Base-by-base conservation (phyloP, 2,329 filamentous ascomycete genomes). In the Aspergillus nomiae region DNA sequence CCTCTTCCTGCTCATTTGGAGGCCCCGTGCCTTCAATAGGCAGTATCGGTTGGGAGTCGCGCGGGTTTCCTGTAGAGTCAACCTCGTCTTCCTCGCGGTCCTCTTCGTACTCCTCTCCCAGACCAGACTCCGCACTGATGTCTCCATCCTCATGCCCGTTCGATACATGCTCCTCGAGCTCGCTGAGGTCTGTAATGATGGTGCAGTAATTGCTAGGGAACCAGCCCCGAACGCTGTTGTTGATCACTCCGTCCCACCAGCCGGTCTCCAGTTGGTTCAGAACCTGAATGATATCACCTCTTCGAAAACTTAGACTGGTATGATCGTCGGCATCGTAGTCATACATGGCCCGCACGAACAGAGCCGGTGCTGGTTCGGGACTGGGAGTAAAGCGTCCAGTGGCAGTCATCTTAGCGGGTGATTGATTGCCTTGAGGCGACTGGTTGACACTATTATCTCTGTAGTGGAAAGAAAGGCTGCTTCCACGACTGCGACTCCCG, bases 161-260 rank as follows among this genome's bases (percentile, higher is more conserved):
- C 58, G 85, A 84, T 67, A 83, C 82, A 16, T 85, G 81, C 59
- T 92, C 89, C 48, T 86, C 85, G 34, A 90, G 83, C 66, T 96
- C 91, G 70, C 92, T 90, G 57, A 90, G 86, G 70, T 88, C 89
- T 63, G 88, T 87, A 71, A 98, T 90, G 67, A 95, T 88, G 69
- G 92, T 89, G 82, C 95, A 98, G 81, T 99, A 99, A 79, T 99
- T 99, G 84, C 94, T 98, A 43, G 95, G 95, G 78, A 99, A 99
- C 95, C 95, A 99, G 76, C 95, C 95, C 76, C 95, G 90, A 70
- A 97, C 91, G 58, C 63, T 71, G 63, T 94, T 92, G 74, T 97
- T 95, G 77, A 99, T 97, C 61, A 99, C 92, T 56, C 95, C 95
- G 81, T 99, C 95, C 95, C 95, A 99, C 95, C 95, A 99, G 61